Conservation (phyloP, 2,329 filamentous ascomycete species). For the Exophiala sp. region DNA sequence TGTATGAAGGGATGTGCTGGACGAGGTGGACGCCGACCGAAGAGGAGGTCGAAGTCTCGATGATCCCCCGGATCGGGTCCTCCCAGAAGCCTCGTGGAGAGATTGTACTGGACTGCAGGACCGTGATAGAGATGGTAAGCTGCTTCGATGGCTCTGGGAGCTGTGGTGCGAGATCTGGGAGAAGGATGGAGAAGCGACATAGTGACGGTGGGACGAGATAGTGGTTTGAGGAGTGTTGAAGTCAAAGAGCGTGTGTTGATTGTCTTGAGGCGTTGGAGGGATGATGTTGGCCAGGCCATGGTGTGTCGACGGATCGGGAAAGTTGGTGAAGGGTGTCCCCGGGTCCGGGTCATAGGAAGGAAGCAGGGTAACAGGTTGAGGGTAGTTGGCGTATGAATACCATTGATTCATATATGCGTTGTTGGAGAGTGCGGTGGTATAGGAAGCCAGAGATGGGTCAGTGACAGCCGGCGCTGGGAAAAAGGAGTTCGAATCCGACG, state of each 20-base stretch:
- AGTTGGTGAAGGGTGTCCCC: conserved; percentile 10
- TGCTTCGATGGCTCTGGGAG: conserved; percentile 17
- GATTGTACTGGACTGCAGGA: conserved; percentile 23
- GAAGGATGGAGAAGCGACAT: conserved; percentile 22
- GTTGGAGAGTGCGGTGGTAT: conserved; percentile 5
- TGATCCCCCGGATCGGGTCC: conserved; percentile 4
- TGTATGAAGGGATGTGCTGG: conserved; percentile 25
- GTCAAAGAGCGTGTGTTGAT: conserved; percentile 22
- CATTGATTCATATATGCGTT: conserved; percentile 21
- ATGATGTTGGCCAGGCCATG: conserved; percentile 22
- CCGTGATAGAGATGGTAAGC: conserved; percentile 24
- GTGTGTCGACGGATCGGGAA: conserved; percentile 5
- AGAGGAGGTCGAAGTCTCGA: conserved; percentile 11
- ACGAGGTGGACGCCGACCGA: conserved; percentile 24
- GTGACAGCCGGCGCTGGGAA: conserved; percentile 21
- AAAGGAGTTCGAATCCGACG: conserved; percentile 23
- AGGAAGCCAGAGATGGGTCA: conserved; percentile 16
- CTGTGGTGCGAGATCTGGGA: conserved; percentile 21
- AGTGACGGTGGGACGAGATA: conserved; percentile 15
- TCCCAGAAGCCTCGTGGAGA: neutral
- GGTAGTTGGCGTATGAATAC: conserved; percentile 22
- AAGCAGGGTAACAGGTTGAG: conserved; percentile 18
- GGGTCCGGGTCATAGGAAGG: conserved; percentile 19
- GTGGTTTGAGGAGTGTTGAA: conserved; percentile 20
- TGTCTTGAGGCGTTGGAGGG: conserved; percentile 26